Evolutionary conservation across 257 asterid genomes (phyloP).

Genomic region (Penstemon eatonii): DNA sequence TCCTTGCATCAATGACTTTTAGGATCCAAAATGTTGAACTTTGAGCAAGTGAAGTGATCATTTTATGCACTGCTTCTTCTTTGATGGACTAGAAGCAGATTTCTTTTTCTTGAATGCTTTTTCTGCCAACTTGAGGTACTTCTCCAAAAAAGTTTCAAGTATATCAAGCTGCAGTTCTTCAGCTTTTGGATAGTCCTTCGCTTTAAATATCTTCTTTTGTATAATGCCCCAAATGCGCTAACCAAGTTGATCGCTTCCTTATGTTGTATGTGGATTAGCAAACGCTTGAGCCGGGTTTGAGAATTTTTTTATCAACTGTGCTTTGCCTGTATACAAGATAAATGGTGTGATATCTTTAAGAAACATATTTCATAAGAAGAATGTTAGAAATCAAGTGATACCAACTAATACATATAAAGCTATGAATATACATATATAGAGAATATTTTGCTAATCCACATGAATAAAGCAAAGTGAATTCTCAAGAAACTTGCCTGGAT

Average conservation of each 20-base stretch:
- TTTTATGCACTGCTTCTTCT: slow-evolving; percentile 72
- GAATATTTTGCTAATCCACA: too few species aligned
- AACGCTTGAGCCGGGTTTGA: slow-evolving; percentile 81
- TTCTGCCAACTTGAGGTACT: slow-evolving; percentile 80
- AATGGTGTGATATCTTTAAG: slow-evolving; percentile 9
- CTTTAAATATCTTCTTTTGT: slow-evolving; percentile 88
- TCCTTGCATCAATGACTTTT: slow-evolving; percentile 69
- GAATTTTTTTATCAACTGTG: slow-evolving; percentile 69
- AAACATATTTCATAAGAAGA: too few species aligned
- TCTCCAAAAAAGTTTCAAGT: slow-evolving; percentile 75
- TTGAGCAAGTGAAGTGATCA: slow-evolving; percentile 80
- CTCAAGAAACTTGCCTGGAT: slow-evolving; percentile 74
- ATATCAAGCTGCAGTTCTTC: slow-evolving; percentile 57
- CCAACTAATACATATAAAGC: neutral
- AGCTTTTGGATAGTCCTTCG: slow-evolving; percentile 81
- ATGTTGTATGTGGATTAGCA: slow-evolving; percentile 74
- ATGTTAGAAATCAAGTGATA: too few species aligned
- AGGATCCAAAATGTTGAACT: slow-evolving; percentile 83
- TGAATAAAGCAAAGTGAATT: too few species aligned
- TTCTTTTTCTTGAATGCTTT: slow-evolving; percentile 87
- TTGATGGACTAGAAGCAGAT: slow-evolving; percentile 58
- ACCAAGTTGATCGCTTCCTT: slow-evolving; percentile 94
- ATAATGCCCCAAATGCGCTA: slow-evolving; percentile 93
- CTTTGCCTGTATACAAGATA: slow-evolving; percentile 60
- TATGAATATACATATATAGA: neutral